Evolutionary conservation across 805 yeast species (phyloP), one percentile per base, ranked within the genome.

Genomic region (Lipomyces oligophaga): DNA sequence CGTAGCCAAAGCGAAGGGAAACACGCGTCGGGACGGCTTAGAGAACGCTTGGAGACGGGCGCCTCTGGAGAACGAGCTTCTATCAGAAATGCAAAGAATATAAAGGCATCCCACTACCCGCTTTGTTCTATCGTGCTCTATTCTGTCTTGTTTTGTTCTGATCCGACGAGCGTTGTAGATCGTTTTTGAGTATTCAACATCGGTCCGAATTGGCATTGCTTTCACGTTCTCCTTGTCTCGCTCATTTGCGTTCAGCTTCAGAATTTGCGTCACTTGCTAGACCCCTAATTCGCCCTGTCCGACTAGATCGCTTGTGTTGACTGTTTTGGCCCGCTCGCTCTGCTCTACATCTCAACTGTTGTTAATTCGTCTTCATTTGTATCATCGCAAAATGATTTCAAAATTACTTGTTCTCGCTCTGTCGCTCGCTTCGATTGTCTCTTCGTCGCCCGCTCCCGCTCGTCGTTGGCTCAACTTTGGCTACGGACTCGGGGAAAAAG

Each of bases 381-480:
- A 10, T n/a, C 27, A 16, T 26, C 36, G n/a, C n/a, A n/a, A n/a
- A n/a, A n/a, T n/a, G n/a, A n/a, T n/a, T n/a, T n/a, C n/a, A n/a
- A n/a, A n/a, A n/a, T n/a, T n/a, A n/a, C n/a, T n/a, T n/a, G n/a
- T n/a, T n/a, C n/a, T n/a, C n/a, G 34, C 15, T 8, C 11, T 40
- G 8, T 37, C 38, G 1, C 33, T 26, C 1, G 35, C 35, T 11
- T 30, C 42, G 20, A 26, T 35, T 15, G 42, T 22, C 26, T 22
- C 34, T 24, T 26, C 33, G 13, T 27, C 38, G 3, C 36, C 46
- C 19, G n/a, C 38, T 20, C 11, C 41, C 22, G 33, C 33, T 20
- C 26, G 30, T 6, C 54, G 56, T 32, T 52, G 55, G 55, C 48
- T 52, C 44, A 51, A 52, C 38, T 52, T 47, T 30, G 55, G 55